These are phyloP conservation scores for Tausonia pullulans DNA, from an alignment of 1,284 basidiomycete species.

Conservation along the genomic window DNA sequence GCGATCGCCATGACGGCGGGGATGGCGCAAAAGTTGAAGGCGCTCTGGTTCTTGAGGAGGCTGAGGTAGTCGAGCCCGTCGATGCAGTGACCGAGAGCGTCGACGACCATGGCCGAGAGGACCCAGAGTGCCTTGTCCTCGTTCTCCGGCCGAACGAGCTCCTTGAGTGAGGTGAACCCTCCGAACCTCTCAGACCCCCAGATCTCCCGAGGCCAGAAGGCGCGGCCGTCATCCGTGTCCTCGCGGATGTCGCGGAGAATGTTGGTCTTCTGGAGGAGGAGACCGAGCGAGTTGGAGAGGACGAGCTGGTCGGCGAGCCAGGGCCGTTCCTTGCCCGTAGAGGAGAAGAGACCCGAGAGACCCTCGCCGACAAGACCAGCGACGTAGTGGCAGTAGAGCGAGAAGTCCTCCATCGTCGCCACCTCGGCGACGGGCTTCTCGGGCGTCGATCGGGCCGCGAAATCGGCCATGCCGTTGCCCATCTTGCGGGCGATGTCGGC, in stretches of 20 bases:
- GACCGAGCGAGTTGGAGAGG: constrained; percentile 90
- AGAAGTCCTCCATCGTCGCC: constrained; percentile 69
- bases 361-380: constrained; percentile 97
- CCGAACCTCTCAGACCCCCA: constrained; percentile 60
- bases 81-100: constrained; percentile 73
- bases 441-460: constrained; percentile 66
- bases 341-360: constrained; percentile 77
- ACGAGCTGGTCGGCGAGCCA: constrained; percentile 73
- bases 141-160: constrained; percentile 25
- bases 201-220: constrained; percentile 92
- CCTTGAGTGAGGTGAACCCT: constrained; percentile 38
- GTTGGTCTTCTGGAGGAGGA: constrained; percentile 95
- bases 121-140: constrained; percentile 56
- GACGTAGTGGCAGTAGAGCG: constrained; percentile 98
- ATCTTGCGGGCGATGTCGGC: constrained; percentile 73
- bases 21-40: constrained; percentile 95
- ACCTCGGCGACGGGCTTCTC: constrained; percentile 56
- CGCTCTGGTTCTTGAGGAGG: constrained; percentile 75
- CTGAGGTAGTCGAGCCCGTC: constrained; percentile 84
- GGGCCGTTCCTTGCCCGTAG: constrained; percentile 69
- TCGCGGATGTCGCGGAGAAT: constrained; percentile 94
- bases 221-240: constrained; percentile 72
- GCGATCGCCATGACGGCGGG: constrained; percentile 95
- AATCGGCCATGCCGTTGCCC: constrained; percentile 93
- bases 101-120: constrained; percentile 78